phyloP scores from a whole-genome alignment of 176 grass and related monocot genomes.

The Thalia dealbata region DNA sequence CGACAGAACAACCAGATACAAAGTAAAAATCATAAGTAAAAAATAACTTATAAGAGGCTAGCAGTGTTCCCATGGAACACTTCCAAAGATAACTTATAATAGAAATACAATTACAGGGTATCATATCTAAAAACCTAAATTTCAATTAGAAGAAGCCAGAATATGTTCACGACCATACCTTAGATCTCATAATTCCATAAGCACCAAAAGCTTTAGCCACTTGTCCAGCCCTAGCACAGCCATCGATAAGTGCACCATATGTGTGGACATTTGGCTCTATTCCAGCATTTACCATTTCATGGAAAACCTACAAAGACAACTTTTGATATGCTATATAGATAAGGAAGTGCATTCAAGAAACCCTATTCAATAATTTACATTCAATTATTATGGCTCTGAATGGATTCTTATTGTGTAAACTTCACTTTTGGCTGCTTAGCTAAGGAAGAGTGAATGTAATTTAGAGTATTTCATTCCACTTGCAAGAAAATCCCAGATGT shows the following conservation, averaged over 20 bases:
- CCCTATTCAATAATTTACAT: background rate
- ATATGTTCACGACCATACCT: constrained; percentile 46
- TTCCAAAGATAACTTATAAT: background rate
- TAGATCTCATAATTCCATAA: constrained; percentile 91
- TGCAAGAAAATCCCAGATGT: background rate
- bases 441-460: background rate
- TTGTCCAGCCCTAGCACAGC: constrained; percentile 88
- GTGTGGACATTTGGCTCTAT: constrained; percentile 92
- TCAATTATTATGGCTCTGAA: background rate
- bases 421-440: background rate
- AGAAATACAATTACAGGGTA: background rate
- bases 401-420: background rate
- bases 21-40: background rate
- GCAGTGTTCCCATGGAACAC: no score
- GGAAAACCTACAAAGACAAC: constrained; percentile 51
- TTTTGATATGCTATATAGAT: background rate
- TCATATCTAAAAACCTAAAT: constrained; percentile 12
- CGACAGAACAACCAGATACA: constrained; percentile 17
- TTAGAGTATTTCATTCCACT: background rate
- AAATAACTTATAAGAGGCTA: background rate
- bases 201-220: constrained; percentile 98
- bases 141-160: constrained; percentile 5
- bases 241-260: constrained; percentile 91
- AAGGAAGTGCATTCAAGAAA: background rate
- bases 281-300: constrained; percentile 94